Evolutionary conservation across 331 rosid species (phyloP).

Genomic region (Telfairia occidentalis): DNA sequence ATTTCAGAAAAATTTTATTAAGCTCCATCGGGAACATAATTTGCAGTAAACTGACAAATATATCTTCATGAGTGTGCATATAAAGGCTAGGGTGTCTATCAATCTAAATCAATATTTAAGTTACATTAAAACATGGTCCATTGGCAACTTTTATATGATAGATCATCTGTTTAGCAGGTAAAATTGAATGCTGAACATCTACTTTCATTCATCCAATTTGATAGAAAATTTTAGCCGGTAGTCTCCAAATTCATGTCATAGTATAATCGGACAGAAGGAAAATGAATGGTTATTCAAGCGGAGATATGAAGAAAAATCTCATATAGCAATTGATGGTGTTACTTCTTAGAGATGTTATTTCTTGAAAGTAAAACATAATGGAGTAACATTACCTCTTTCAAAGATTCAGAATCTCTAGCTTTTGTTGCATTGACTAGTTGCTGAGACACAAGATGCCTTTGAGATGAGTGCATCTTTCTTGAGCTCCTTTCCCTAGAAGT

Average conservation of each 20-base stretch:
- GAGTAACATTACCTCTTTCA: slow-evolving; percentile 27
- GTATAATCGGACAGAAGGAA: neutral
- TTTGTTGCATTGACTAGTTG: slow-evolving; percentile 15
- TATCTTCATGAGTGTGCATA: neutral
- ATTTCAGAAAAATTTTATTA: neutral
- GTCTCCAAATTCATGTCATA: neutral
- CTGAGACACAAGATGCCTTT: slow-evolving; percentile 15
- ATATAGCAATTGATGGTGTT: neutral
- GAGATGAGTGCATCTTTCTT: slow-evolving; percentile 25
- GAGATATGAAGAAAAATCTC: neutral
- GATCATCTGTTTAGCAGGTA: neutral
- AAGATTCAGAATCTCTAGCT: slow-evolving; percentile 15
- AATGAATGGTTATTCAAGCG: neutral
- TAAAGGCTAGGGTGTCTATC: neutral
- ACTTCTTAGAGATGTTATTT: neutral
- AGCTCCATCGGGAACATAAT: neutral
- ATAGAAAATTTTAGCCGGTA: neutral
- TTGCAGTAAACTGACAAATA: neutral
- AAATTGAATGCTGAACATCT: neutral
- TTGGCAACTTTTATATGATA: neutral
- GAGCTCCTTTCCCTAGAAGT: slow-evolving; percentile 22
- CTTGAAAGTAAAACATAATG: neutral
- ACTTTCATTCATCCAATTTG: neutral
- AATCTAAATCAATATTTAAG: neutral
- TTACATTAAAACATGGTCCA: neutral